These are phyloP conservation scores for Geotrichum carabidarum DNA, from an alignment of 1,139 yeast genomes.

Conservation along the genomic window DNA sequence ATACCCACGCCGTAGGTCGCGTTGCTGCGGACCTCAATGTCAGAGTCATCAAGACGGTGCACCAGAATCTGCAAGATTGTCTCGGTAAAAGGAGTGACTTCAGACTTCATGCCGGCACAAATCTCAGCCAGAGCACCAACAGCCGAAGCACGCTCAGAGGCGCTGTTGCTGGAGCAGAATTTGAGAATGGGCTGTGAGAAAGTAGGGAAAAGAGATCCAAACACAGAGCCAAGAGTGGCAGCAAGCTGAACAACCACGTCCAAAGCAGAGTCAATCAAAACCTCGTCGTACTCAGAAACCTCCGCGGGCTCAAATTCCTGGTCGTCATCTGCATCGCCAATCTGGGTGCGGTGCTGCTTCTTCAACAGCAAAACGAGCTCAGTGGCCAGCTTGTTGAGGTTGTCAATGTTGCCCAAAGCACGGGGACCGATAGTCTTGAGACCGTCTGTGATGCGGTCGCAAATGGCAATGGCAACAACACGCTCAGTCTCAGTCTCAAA, in stretches of 20 bases:
- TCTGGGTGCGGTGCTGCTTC: constrained; percentile 79
- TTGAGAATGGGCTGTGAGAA: constrained; percentile 64
- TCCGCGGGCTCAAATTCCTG: constrained; percentile 55
- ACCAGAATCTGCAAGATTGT: constrained; percentile 67
- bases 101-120: constrained; percentile 62
- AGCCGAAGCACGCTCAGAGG: constrained; percentile 73
- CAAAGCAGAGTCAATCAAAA: constrained; percentile 76
- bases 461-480: constrained; percentile 71
- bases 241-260: constrained; percentile 81
- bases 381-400: constrained; percentile 62
- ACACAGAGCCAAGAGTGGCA: constrained; percentile 67
- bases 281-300: constrained; percentile 81
- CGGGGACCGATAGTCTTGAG: constrained; percentile 68
- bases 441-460: constrained; percentile 70
- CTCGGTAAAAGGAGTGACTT: constrained; percentile 59
- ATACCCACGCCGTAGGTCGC: constrained; percentile 96
- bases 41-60: constrained; percentile 68
- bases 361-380: constrained; percentile 67
- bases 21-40: constrained; percentile 86
- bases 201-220: constrained; percentile 63
- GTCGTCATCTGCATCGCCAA: constrained; percentile 52
- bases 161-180: constrained; percentile 60
- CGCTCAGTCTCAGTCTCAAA: constrained; percentile 74
- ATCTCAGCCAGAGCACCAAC: constrained; percentile 91
- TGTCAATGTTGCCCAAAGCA: constrained; percentile 55